A percentile compares a stretch with the other conserved stretches of the same genome.
These are phyloP conservation scores for Sclerotinia subarctica DNA, from an alignment of 2,329 filamentous ascomycete genomes.

Conservation along the genomic window DNA sequence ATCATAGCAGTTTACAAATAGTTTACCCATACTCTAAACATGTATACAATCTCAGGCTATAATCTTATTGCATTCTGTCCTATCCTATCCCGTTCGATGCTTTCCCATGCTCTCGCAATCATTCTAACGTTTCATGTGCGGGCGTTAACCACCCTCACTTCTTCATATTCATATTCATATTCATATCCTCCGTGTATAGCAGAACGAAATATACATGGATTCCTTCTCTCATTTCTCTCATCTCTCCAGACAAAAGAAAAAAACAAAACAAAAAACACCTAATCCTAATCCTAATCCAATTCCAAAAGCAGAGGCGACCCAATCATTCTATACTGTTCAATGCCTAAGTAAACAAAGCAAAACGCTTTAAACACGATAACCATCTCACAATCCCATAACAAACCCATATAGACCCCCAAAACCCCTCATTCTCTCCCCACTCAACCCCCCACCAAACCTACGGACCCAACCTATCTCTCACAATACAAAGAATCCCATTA, in stretches of 20 bases:
- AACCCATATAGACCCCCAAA: background rate
- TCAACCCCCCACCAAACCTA: slow-evolving; percentile 16
- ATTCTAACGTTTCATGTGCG: too few species aligned
- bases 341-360: background rate
- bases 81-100: too few species aligned
- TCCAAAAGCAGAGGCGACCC: too few species aligned
- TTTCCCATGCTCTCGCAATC: too few species aligned
- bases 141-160: too few species aligned
- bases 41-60: too few species aligned
- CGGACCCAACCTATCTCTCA: slow-evolving; percentile 31
- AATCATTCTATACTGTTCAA: background rate
- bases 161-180: background rate
- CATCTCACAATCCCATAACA: too few species aligned
- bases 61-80: too few species aligned
- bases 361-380: background rate
- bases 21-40: too few species aligned
- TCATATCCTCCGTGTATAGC: too few species aligned
- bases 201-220: background rate
- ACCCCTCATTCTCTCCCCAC: background rate
- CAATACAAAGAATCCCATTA: slow-evolving; percentile 35
- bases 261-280: background rate
- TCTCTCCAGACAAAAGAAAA: background rate
- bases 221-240: background rate
- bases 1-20: too few species aligned
- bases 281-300: background rate